Percentiles rank a stretch among this genome's conserved stretches.
Evolutionary conservation across 208 protist genomes (phyloP).

Genomic region (Trypanosoma caninum): DNA sequence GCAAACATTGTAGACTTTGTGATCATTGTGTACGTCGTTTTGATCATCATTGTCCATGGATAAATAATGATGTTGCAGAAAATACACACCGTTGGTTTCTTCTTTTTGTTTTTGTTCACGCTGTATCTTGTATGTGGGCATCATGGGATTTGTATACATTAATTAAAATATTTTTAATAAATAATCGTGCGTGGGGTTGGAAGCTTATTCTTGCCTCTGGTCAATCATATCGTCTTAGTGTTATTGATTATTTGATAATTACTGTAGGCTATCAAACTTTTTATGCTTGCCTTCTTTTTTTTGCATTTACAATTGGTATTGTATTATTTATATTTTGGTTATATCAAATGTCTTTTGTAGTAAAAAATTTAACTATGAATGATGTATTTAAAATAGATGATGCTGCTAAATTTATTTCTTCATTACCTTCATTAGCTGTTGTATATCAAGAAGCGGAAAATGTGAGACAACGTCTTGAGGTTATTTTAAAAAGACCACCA

Average conservation of each 20-base stretch:
- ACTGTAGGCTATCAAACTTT: conserved; percentile 61
- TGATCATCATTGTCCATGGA: conserved; percentile 97
- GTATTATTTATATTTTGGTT: conserved; percentile 78
- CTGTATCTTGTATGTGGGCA: conserved; percentile 82
- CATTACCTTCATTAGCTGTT: conserved; percentile 42
- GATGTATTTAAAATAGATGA: conserved; percentile 89
- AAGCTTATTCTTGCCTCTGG: conserved; percentile 22
- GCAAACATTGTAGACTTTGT: conserved; percentile 94
- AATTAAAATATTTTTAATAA: conserved; percentile 58
- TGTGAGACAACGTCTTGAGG: conserved; percentile 44
- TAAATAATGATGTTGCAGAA: conserved; percentile 96
- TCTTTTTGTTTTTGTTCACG: conserved; percentile 84
- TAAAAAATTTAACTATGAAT: conserved; percentile 82
- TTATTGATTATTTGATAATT: conserved; percentile 63
- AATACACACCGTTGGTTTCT: conserved; percentile 91
- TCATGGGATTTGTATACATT: conserved; percentile 48
- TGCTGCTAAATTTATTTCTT: conserved; percentile 47
- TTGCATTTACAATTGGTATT: conserved; percentile 61
- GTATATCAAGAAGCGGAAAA: conserved; percentile 66
- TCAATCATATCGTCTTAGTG: conserved; percentile 25
- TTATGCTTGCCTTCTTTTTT: conserved; percentile 64
- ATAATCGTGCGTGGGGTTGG: conserved; percentile 63
- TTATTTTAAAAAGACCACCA: conserved; percentile 53
- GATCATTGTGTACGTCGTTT: conserved; percentile 92
- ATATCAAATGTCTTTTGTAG: conserved; percentile 79